These are phyloP conservation scores for Eucalyptus tenuipes DNA, from an alignment of 345 rosid genomes.

Conservation along the genomic window DNA sequence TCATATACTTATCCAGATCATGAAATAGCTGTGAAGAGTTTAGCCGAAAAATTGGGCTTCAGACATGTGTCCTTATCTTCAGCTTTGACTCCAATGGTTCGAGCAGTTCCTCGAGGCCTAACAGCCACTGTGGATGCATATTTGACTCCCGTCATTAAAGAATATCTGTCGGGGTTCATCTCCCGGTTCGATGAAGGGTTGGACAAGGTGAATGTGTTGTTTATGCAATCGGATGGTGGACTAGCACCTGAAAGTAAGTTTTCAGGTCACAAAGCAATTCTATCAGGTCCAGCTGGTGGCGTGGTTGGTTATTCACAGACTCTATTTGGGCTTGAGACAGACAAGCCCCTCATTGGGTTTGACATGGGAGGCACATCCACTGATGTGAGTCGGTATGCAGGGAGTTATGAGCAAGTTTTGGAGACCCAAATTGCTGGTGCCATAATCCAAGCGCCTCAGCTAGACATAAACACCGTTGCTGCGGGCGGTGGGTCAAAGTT, in stretches of 20 bases:
- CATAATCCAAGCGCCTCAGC: conserved; percentile 96
- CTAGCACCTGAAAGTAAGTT: conserved; percentile 86
- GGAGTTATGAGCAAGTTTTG: conserved; percentile 91
- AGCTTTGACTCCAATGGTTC: conserved; percentile 90
- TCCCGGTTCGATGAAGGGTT: conserved; percentile 74
- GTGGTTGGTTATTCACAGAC: conserved; percentile 97
- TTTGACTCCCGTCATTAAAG: conserved; percentile 86
- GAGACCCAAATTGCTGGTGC: conserved; percentile 98
- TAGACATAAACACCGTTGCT: conserved; percentile 94
- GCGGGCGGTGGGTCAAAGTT: conserved; percentile 98
- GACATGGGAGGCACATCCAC: conserved; percentile 99
- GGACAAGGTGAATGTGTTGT: conserved; percentile 70
- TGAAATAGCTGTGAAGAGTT: conserved; percentile 69
- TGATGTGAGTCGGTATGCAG: conserved; percentile 96
- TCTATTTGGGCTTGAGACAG: conserved; percentile 83
- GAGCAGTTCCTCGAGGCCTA: conserved; percentile 95
- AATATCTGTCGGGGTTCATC: conserved; percentile 82
- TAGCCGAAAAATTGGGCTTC: conserved; percentile 77
- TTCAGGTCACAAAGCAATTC: conserved; percentile 95
- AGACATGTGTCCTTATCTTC: conserved; percentile 89
- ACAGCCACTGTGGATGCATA: conserved; percentile 97
- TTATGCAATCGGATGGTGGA: conserved; percentile 99
- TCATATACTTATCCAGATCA: conserved; percentile 85
- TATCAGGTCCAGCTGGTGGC: conserved; percentile 98
- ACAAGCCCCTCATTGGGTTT: conserved; percentile 89